Base-by-base conservation (phyloP, 2,329 filamentous ascomycete species). In the Scorias spongiosa region DNA sequence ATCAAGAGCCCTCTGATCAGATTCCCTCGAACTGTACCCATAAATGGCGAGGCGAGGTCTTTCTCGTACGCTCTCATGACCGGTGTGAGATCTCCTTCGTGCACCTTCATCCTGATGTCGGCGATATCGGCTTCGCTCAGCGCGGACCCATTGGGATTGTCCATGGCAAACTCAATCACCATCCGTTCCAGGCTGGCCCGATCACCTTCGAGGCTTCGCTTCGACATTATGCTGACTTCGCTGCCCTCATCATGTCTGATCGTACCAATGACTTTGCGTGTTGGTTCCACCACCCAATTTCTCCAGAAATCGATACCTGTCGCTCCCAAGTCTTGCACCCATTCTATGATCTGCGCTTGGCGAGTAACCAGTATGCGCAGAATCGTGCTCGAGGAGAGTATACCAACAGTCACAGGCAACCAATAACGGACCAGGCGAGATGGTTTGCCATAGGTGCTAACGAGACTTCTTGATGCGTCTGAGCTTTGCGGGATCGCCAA, bases 181-280 rank as follows among this genome's bases (percentile, higher is more conserved):
- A 98, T 98, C 40, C 91, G 81, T 62, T 98, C 89, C 29, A 98
- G 68, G 57, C 87, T 95, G 43, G 87, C 85, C 29, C 86, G 78
- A 59, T 98, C 91, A 1, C 88, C 87, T 59, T 82, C 80, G 17
- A 98, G 73, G 52, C 87, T 95, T 52, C 89, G 82, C 46, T 86
- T 84, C 65, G 87, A 95, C 83, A 98, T 91, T 51, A 98, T 84
- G 39, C 89, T 91, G 51, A 98, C 89, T 59, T 96, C 89, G 58
- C 86, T 94, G 52, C 80, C 82, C 54, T 84, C 79, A 56, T 96
- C 86, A 61, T 96, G 91, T 5, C 89, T 80, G 52, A 98, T 96
- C 0, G 91, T 98, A 41, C 81, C 80, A 46, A 98, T 76, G 14
- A 98, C 72, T 59, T 86, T 89, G 54, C 78, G 78, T 1, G 78